Conservation (phyloP, 768 basidiomycete species). For the Zangia roseola region DNA sequence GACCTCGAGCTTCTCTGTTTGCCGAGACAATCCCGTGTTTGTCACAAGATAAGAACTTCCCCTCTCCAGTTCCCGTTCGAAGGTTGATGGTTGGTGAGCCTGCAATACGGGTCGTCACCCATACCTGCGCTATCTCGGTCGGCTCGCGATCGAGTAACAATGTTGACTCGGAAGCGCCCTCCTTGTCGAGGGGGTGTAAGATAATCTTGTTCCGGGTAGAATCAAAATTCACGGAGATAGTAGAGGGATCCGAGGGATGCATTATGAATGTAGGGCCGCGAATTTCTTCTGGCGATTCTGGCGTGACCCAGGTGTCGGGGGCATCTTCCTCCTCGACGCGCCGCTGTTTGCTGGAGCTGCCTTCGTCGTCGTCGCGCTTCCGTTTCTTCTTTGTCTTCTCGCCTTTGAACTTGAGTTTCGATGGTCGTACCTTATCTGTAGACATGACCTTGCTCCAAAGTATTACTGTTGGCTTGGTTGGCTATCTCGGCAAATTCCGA, state of each 20-base stretch:
- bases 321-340: slow-evolving; percentile 60
- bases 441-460: slow-evolving; percentile 26
- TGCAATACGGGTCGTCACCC: slow-evolving; percentile 86
- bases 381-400: slow-evolving; percentile 84
- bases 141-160: slow-evolving; percentile 66
- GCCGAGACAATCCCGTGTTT: slow-evolving; percentile 80
- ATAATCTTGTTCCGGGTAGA: slow-evolving; percentile 71
- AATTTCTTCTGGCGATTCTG: slow-evolving; percentile 67
- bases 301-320: slow-evolving; percentile 78
- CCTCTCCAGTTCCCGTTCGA: slow-evolving; percentile 82
- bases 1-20: slow-evolving; percentile 85
- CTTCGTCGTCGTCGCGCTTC: slow-evolving; percentile 56
- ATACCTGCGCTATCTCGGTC: slow-evolving; percentile 83
- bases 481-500: slow-evolving; percentile 24
- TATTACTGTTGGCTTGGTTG: background rate
- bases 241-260: slow-evolving; percentile 78
- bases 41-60: slow-evolving; percentile 89
- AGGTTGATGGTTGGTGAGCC: slow-evolving; percentile 84
- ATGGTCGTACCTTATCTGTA: slow-evolving; percentile 56
- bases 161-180: slow-evolving; percentile 43
- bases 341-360: slow-evolving; percentile 42
- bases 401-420: slow-evolving; percentile 86
- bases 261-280: slow-evolving; percentile 86
- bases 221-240: slow-evolving; percentile 76
- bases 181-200: slow-evolving; percentile 64